phyloP scores from a whole-genome alignment of 441 rosid species.

The Mallotus japonicus region DNA sequence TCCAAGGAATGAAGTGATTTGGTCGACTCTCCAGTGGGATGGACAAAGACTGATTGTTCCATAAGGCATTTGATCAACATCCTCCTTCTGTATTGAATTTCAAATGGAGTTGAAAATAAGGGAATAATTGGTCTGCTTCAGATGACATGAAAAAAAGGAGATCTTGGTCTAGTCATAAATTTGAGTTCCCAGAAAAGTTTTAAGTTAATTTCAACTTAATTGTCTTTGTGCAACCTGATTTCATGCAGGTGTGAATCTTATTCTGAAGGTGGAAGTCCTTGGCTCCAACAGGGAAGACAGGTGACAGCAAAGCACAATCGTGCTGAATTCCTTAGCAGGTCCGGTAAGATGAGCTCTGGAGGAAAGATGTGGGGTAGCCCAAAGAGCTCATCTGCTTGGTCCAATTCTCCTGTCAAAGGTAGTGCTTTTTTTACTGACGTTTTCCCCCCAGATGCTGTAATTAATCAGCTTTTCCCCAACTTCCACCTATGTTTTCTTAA shows the following conservation, averaged over 20 bases:
- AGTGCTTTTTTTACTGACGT: not conserved
- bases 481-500: not conserved
- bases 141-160: not conserved
- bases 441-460: not conserved
- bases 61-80: not conserved
- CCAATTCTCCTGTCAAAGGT: slow-evolving; percentile 70
- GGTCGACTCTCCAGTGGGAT: not conserved
- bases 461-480: not conserved
- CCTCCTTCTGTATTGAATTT: not conserved
- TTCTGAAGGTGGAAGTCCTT: slow-evolving; percentile 29
- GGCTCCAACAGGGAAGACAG: slow-evolving; percentile 26
- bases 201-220: not conserved
- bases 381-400: slow-evolving; percentile 43
- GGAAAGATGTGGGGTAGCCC: slow-evolving; percentile 51
- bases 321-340: slow-evolving; percentile 59
- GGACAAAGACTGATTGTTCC: not conserved
- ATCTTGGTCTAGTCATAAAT: not conserved
- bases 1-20: not conserved
- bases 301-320: slow-evolving; percentile 31
- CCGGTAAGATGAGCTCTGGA: slow-evolving; percentile 38
- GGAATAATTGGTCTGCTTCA: not conserved
- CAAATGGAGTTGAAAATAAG: not conserved
- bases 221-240: slow-evolving; percentile 17
- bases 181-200: not conserved
- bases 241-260: slow-evolving; percentile 31